Evolutionary conservation across 495 filamentous ascomycete species (phyloP).

Genomic region (Neurospora sp.): DNA sequence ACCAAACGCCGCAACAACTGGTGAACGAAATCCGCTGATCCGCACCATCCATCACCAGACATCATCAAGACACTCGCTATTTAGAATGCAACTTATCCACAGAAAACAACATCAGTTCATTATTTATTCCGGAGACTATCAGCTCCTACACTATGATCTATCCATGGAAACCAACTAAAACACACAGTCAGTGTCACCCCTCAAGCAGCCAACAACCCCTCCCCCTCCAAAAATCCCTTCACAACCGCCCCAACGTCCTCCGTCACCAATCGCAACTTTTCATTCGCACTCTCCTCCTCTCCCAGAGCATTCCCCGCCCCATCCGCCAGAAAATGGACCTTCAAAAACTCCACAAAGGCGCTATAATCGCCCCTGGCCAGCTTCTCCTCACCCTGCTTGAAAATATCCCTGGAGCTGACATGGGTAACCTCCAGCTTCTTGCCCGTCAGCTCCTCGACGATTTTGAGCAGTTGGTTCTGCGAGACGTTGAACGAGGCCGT

Average conservation of each 20-base stretch:
- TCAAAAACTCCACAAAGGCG: slow-evolving; percentile 34
- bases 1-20: too few relatives aligned
- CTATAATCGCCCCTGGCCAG: slow-evolving; percentile 30
- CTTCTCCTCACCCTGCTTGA: slow-evolving; percentile 35
- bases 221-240: slow-evolving; percentile 8
- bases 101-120: too few relatives aligned
- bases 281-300: slow-evolving; percentile 20
- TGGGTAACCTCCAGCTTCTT: slow-evolving; percentile 29
- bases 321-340: slow-evolving; percentile 28
- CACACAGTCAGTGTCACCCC: too few relatives aligned
- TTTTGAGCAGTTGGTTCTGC: slow-evolving; percentile 43
- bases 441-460: slow-evolving; percentile 40
- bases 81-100: too few relatives aligned
- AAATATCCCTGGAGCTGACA: slow-evolving; percentile 30
- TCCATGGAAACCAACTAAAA: too few relatives aligned
- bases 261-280: slow-evolving; percentile 10
- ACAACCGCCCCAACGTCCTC: slow-evolving; percentile 17
- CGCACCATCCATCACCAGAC: too few relatives aligned
- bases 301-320: slow-evolving; percentile 34
- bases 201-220: not conserved
- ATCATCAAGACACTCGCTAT: too few relatives aligned
- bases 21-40: too few relatives aligned
- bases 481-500: slow-evolving; percentile 42
- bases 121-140: too few relatives aligned
- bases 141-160: too few relatives aligned